A percentile compares a stretch with the other conserved stretches of the same genome.
phyloP scores from a whole-genome alignment of 2,329 filamentous ascomycete genomes.

The Claviceps purpurea region DNA sequence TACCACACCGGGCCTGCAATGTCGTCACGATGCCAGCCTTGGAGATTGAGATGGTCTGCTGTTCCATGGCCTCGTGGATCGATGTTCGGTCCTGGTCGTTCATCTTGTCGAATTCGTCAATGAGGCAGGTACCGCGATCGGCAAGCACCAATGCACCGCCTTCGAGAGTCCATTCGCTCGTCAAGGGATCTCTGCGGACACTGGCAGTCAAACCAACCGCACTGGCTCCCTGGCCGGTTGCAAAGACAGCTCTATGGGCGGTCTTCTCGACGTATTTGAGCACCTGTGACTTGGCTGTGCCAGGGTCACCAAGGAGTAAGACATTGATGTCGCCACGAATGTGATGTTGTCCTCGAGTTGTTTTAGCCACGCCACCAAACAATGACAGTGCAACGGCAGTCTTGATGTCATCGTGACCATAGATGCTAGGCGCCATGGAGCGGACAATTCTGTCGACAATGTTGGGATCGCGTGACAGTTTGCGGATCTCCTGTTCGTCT shows the following conservation, averaged over 20 bases:
- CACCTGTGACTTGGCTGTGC: slow-evolving; percentile 94
- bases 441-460: slow-evolving; percentile 87
- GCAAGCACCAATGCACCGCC: slow-evolving; percentile 90
- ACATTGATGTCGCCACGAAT: slow-evolving; percentile 98
- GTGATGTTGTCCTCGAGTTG: slow-evolving; percentile 73
- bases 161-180: slow-evolving; percentile 94
- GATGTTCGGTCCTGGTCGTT: slow-evolving; percentile 97
- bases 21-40: slow-evolving; percentile 98
- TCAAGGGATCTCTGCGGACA: slow-evolving; percentile 88
- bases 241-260: slow-evolving; percentile 90
- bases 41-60: slow-evolving; percentile 97
- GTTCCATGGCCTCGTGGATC: slow-evolving; percentile 99
- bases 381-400: slow-evolving; percentile 88
- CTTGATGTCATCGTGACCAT: slow-evolving; percentile 93
- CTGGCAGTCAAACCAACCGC: slow-evolving; percentile 96
- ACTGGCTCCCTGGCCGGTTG: slow-evolving; percentile 91
- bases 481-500: slow-evolving; percentile 82
- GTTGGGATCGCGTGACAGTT: slow-evolving; percentile 74
- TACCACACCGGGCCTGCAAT: slow-evolving; percentile 85
- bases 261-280: slow-evolving; percentile 98
- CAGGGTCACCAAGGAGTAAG: slow-evolving; percentile 86
- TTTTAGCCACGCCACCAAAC: slow-evolving; percentile 89
- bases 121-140: slow-evolving; percentile 87
- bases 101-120: slow-evolving; percentile 99
- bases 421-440: slow-evolving; percentile 94